These are phyloP conservation scores for Globisporangium iwayamae DNA, from an alignment of 352 stramenopile genomes.

Conservation along the genomic window DNA sequence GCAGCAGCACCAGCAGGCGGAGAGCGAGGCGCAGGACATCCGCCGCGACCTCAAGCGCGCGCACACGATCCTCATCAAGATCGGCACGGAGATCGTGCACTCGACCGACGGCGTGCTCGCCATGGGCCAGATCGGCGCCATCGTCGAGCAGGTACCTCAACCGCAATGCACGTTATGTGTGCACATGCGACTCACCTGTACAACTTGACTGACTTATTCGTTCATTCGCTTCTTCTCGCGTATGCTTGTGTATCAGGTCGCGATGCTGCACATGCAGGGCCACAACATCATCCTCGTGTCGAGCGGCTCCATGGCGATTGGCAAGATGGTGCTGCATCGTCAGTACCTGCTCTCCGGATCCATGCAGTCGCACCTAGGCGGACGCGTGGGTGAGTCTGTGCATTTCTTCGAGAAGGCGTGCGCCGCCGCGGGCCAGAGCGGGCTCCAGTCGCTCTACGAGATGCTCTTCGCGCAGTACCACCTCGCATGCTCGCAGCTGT, in stretches of 20 bases:
- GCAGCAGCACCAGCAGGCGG: slow-evolving; percentile 2
- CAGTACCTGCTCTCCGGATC: slow-evolving; percentile 82
- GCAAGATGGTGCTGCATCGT: slow-evolving; percentile 74
- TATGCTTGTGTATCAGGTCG: slow-evolving; percentile 35
- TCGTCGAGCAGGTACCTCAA: slow-evolving; percentile 57
- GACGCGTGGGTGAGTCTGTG: slow-evolving; percentile 47
- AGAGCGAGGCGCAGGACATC: slow-evolving; percentile 6
- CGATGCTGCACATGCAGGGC: slow-evolving; percentile 75
- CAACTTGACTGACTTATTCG: not conserved
- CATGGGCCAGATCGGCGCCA: slow-evolving; percentile 83
- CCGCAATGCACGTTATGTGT: not conserved
- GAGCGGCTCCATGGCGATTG: slow-evolving; percentile 75
- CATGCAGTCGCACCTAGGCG: slow-evolving; percentile 78
- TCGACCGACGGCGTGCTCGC: slow-evolving; percentile 68
- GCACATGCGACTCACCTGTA: no score
- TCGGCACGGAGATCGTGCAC: slow-evolving; percentile 85
- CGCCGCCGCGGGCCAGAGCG: slow-evolving; percentile 66
- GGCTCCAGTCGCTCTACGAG: slow-evolving; percentile 82
- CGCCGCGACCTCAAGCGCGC: slow-evolving; percentile 50
- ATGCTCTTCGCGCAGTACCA: slow-evolving; percentile 86
- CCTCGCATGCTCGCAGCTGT: slow-evolving; percentile 74
- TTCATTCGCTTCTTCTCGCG: not conserved
- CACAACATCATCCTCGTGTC: slow-evolving; percentile 83
- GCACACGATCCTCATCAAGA: slow-evolving; percentile 81
- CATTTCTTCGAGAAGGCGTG: slow-evolving; percentile 76